phyloP scores from a whole-genome alignment of 495 filamentous ascomycete species.

The Amniculicola lignicola region DNA sequence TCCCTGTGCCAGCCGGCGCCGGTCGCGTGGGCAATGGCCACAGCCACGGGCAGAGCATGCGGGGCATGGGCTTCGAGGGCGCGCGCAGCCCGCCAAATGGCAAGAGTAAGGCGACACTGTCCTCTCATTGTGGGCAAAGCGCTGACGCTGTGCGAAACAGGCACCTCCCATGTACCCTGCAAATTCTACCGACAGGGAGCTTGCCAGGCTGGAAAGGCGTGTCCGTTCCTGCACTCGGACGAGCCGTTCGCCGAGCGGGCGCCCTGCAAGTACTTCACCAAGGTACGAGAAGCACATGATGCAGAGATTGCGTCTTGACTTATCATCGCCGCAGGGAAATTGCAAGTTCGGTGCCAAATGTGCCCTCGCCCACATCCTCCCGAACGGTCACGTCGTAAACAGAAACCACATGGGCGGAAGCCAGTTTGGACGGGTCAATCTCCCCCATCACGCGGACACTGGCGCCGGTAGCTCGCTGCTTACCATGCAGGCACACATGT shows the following conservation, averaged over 20 bases:
- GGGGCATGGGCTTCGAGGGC: constrained; percentile 53
- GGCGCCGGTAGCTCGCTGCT: constrained; percentile 81
- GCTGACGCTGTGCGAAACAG: constrained; percentile 49
- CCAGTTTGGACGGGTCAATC: constrained; percentile 64
- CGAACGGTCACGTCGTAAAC: constrained; percentile 89
- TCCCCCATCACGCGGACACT: constrained; percentile 65
- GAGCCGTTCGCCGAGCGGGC: constrained; percentile 75
- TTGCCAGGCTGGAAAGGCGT: constrained; percentile 93
- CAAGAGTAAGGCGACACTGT: constrained; percentile 60
- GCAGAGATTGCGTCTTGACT: not conserved
- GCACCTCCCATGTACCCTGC: constrained; percentile 96
- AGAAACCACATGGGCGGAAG: constrained; percentile 50
- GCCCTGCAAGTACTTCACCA: constrained; percentile 96
- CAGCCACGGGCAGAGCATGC: constrained; percentile 16
- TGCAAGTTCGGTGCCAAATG: constrained; percentile 99
- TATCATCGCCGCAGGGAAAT: constrained; percentile 63
- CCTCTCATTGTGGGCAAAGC: not conserved
- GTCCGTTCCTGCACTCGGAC: constrained; percentile 91
- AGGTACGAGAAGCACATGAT: constrained; percentile 62
- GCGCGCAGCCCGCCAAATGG: constrained; percentile 78
- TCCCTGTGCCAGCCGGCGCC: constrained; percentile 36
- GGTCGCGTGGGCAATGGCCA: constrained; percentile 34
- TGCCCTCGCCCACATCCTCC: constrained; percentile 90
- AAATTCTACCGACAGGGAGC: constrained; percentile 97
- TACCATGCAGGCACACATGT: constrained; percentile 43